Evolutionary conservation across 1,139 yeast genomes (phyloP), one percentile per base, ranked within the genome.

Genomic region (Geotrichum cucujoidarum): DNA sequence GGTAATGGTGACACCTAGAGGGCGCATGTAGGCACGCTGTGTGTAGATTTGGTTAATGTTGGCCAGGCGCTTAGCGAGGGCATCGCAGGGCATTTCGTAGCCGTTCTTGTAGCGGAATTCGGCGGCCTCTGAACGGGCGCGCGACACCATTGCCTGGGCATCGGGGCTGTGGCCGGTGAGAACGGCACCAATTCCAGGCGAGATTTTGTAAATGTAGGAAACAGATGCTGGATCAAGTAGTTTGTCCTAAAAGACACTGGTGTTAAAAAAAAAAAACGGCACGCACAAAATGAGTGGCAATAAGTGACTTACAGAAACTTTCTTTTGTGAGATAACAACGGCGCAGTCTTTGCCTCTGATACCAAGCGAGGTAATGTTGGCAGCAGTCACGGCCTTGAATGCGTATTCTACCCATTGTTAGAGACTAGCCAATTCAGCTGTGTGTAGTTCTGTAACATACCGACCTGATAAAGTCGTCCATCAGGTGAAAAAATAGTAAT

Each of bases 1-100:
- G 20, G 97, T 89, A 62, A 89, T 76, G 25, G 95, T 88, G 49
- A 89, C 96, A 34, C 97, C 97, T 57, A 90, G 74, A 24, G 98
- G 98, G 68, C 98, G 80, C 97, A 92, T 92, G 68, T 92, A 92
- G n/a, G 98, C 98, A 64, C 97, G 78, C 70, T 92, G 98, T 40
- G 98, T 92, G 68, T 89, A 92, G 56, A 92, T 80, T 72, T 92
- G 98, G 43, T 95, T 85, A 61, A 89, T 71, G 64, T 92, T 92
- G 51, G 97, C 98, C 84, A 92, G 83, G 64, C 97, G 78, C 72
- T 90, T 92, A 43, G 97, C 89, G 60, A 92, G 74, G 43, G 86
- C 89, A 63, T 89, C 96, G 56, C 88, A 89, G 2, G 98, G 97
- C 88, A 92, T 90, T 63, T 88, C 97, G 65, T 89, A 92, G 30